These are phyloP conservation scores for Arbutus unedo DNA, from an alignment of 148 eudicot species.

Conservation along the genomic window DNA sequence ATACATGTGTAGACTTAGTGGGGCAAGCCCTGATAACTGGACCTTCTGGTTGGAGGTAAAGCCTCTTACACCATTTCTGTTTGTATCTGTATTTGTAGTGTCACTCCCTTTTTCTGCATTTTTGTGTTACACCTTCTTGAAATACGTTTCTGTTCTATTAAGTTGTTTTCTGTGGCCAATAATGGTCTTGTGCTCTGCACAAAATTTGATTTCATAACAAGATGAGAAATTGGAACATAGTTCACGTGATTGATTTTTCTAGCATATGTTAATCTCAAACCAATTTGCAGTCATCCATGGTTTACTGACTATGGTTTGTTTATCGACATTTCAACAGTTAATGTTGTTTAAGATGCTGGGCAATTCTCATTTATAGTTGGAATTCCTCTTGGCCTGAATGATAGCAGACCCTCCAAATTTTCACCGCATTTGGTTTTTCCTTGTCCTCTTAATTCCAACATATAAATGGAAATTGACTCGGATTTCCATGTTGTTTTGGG, in stretches of 20 bases:
- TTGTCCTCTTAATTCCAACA: neutral
- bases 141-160: no score
- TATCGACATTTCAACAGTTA: neutral
- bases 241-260: neutral
- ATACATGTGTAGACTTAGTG: constrained; percentile 82
- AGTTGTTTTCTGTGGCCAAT: neutral
- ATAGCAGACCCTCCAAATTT: neutral
- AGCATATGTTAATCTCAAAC: neutral
- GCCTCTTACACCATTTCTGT: neutral
- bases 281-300: neutral
- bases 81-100: neutral
- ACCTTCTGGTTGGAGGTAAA: constrained; percentile 94
- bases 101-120: neutral
- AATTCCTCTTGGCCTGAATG: neutral
- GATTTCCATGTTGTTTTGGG: neutral
- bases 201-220: neutral
- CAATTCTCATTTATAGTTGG: neutral
- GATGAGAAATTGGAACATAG: neutral
- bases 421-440: neutral
- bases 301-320: neutral
- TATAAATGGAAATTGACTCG: neutral
- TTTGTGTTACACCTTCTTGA: neutral
- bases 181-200: no score
- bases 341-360: neutral
- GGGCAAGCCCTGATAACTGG: constrained; percentile 75